These are phyloP conservation scores for Leucocoprinus birnbaumii DNA, from an alignment of 768 basidiomycete species.

Conservation along the genomic window DNA sequence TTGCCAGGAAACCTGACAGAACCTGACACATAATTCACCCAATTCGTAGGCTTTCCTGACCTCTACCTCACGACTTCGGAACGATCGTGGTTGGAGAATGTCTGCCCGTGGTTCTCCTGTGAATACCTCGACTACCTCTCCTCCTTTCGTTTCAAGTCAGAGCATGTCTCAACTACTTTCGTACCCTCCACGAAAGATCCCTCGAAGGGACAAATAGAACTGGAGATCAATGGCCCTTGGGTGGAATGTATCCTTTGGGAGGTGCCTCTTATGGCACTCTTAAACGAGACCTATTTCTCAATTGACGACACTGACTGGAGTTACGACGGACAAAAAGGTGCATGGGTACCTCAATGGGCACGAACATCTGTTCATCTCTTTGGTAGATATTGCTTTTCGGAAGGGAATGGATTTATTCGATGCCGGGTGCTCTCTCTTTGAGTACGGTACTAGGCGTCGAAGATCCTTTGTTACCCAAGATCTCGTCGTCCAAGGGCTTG, in stretches of 20 bases:
- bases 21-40: constrained; percentile 4
- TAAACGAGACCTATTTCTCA: constrained; percentile 88
- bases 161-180: constrained; percentile 68
- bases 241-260: constrained; percentile 90
- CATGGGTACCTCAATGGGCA: not conserved
- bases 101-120: constrained; percentile 72
- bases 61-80: constrained; percentile 62
- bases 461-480: constrained; percentile 77
- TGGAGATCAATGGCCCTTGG: constrained; percentile 76
- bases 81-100: constrained; percentile 55
- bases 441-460: constrained; percentile 85
- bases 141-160: constrained; percentile 67
- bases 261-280: constrained; percentile 89
- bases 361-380: not conserved
- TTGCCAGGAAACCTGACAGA: not conserved
- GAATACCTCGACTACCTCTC: constrained; percentile 78
- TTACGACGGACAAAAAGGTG: constrained; percentile 80
- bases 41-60: constrained; percentile 62
- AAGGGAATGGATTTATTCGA: constrained; percentile 68
- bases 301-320: constrained; percentile 78
- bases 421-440: constrained; percentile 70
- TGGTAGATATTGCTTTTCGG: constrained; percentile 62
- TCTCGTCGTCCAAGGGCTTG: constrained; percentile 64
- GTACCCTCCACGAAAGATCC: constrained; percentile 50
- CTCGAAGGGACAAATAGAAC: constrained; percentile 61